Conservation (phyloP, 345 rosid species). For the Eucalyptus cloeziana region DNA sequence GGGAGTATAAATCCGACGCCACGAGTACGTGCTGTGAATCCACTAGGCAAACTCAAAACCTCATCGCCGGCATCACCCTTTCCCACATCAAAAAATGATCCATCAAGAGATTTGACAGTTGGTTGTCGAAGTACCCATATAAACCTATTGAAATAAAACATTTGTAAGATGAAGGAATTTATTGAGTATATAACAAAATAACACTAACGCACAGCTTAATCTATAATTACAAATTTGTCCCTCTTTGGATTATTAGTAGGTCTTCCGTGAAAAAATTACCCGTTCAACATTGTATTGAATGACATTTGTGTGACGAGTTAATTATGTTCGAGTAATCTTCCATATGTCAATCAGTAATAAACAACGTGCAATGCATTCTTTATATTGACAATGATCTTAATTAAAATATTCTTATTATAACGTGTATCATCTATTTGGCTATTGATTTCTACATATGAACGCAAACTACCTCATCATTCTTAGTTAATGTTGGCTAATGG, state of each 20-base stretch:
- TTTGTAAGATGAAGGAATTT: not conserved
- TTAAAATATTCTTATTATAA: not conserved
- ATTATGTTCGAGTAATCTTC: not conserved
- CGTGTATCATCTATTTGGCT: not conserved
- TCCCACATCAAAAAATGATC: not conserved
- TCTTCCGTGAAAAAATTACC: not conserved
- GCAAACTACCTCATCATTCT: not conserved
- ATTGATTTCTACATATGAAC: not conserved
- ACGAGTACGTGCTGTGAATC: slow-evolving; percentile 22
- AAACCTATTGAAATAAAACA: not conserved
- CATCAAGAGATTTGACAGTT: not conserved
- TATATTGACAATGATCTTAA: not conserved
- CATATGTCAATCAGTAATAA: not conserved
- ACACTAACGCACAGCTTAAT: not conserved
- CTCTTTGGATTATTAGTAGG: not conserved
- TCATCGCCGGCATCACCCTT: not conserved
- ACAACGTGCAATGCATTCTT: not conserved
- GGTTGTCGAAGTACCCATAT: not conserved
- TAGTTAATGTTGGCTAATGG: not conserved
- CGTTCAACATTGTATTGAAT: not conserved
- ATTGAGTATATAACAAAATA: too few species aligned
- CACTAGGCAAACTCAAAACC: slow-evolving; percentile 23
- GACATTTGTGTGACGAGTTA: not conserved
- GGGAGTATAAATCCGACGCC: slow-evolving; percentile 28
- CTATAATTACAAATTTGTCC: not conserved